Conservation (phyloP, 139 green algal genomes). For the Chlorella sp. region DNA sequence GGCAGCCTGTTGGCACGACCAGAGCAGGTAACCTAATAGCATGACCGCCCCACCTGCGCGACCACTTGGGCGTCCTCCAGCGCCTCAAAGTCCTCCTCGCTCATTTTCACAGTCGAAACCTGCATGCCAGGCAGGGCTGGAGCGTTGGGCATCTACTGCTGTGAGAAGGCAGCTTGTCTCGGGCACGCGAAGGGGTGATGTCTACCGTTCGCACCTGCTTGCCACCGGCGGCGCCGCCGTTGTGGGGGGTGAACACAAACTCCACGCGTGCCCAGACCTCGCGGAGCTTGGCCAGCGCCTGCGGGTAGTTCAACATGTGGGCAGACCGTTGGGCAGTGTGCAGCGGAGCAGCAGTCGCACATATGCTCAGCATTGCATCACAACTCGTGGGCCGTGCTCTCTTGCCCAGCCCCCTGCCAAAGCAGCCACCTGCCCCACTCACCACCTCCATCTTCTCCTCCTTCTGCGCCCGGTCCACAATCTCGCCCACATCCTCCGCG, state of each 20-base stretch:
- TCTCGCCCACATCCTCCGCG: slow-evolving; percentile 92
- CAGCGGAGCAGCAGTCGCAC: no score
- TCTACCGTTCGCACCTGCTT: background rate
- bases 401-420: background rate
- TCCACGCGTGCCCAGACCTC: slow-evolving; percentile 84
- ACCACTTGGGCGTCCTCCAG: slow-evolving; percentile 91
- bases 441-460: slow-evolving; percentile 29
- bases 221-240: slow-evolving; percentile 51
- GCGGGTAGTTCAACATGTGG: no score
- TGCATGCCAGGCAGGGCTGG: no score
- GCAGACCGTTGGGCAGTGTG: no score
- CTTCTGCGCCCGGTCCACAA: slow-evolving; percentile 79
- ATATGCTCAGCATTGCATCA: no score
- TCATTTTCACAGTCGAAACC: slow-evolving; percentile 84
- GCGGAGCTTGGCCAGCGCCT: slow-evolving; percentile 54
- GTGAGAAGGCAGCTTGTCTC: no score
- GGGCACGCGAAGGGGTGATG: no score
- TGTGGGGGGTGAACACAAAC: slow-evolving; percentile 82
- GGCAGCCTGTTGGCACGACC: no score
- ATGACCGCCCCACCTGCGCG: slow-evolving; percentile 60
- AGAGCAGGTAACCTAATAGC: no score
- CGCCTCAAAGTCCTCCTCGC: slow-evolving; percentile 90
- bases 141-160: no score
- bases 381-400: background rate
- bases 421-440: background rate